A percentile compares a stretch with the other conserved stretches of the same genome.
phyloP scores from a whole-genome alignment of 495 filamentous ascomycete species.

The Ascodesmis nigricans region DNA sequence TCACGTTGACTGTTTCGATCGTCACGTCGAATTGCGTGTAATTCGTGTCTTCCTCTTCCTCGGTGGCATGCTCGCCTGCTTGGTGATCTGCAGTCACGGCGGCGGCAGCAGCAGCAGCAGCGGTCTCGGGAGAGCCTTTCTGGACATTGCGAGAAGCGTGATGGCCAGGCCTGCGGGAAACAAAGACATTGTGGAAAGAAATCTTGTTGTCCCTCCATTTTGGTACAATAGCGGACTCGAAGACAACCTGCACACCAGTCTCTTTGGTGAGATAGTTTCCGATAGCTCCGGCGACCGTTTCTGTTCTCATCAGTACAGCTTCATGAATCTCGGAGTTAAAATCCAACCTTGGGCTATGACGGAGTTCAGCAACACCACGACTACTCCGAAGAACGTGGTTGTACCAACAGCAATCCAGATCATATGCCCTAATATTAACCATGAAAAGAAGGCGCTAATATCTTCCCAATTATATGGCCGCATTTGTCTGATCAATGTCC shows the following conservation, averaged over 20 bases:
- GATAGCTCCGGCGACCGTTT: slow-evolving; percentile 79
- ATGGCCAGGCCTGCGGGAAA: slow-evolving; percentile 75
- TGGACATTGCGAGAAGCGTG: slow-evolving; percentile 42
- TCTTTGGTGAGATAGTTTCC: slow-evolving; percentile 91
- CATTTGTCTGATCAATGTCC: slow-evolving; percentile 84
- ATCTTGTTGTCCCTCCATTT: slow-evolving; percentile 89
- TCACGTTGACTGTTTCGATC: slow-evolving; percentile 86
- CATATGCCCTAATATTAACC: slow-evolving; percentile 80
- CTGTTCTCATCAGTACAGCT: too few relatives aligned
- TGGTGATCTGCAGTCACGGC: slow-evolving; percentile 25
- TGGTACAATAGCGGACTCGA: slow-evolving; percentile 92
- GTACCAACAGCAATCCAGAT: slow-evolving; percentile 89
- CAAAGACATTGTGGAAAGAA: slow-evolving; percentile 89
- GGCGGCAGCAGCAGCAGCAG: slow-evolving; percentile 67
- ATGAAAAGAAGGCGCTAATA: slow-evolving; percentile 83
- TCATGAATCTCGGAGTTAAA: not conserved
- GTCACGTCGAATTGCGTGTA: slow-evolving; percentile 96
- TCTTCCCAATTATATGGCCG: slow-evolving; percentile 94
- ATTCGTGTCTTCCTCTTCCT: slow-evolving; percentile 69
- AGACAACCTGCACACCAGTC: slow-evolving; percentile 85
- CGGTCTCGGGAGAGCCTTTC: slow-evolving; percentile 73
- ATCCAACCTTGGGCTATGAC: slow-evolving; percentile 92
- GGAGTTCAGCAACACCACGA: slow-evolving; percentile 79
- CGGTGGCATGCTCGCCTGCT: slow-evolving; percentile 3
- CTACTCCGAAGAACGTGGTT: slow-evolving; percentile 84